A percentile compares a stretch with the other conserved stretches of the same genome.
phyloP scores from a whole-genome alignment of 805 yeast species.

The Dipodascopsis tothii region DNA sequence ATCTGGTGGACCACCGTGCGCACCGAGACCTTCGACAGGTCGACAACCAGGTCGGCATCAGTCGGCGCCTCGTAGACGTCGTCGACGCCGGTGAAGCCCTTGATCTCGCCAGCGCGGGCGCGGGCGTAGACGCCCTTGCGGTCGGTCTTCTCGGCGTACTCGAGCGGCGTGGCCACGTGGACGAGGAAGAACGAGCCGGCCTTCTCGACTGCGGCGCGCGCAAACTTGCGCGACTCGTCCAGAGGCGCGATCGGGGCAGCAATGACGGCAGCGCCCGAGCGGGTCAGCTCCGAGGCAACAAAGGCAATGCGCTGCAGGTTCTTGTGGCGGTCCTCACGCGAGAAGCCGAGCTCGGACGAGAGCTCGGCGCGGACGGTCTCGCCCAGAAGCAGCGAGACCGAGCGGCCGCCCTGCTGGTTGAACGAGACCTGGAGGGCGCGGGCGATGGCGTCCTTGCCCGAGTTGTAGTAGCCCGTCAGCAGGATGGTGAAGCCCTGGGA shows the following conservation, averaged over 20 bases:
- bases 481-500: slow-evolving; percentile 80
- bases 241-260: slow-evolving; percentile 49
- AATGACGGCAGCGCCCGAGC: slow-evolving; percentile 90
- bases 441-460: slow-evolving; percentile 59
- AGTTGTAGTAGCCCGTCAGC: slow-evolving; percentile 51
- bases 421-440: slow-evolving; percentile 83
- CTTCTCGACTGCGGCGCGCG: slow-evolving; percentile 40
- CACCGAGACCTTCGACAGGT: slow-evolving; percentile 48
- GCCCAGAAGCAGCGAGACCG: slow-evolving; percentile 53
- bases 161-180: slow-evolving; percentile 46
- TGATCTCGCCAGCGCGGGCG: slow-evolving; percentile 41
- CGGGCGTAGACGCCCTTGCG: slow-evolving; percentile 45
- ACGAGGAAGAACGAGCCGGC: slow-evolving; percentile 47
- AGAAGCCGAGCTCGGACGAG: slow-evolving; percentile 37
- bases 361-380: slow-evolving; percentile 37
- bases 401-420: slow-evolving; percentile 84
- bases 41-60: slow-evolving; percentile 52
- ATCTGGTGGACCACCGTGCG: slow-evolving; percentile 68
- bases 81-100: slow-evolving; percentile 42
- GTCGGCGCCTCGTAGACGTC: slow-evolving; percentile 43
- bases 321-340: slow-evolving; percentile 35
- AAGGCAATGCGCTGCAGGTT: slow-evolving; percentile 47
- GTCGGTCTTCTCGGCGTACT: slow-evolving; percentile 40
- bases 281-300: slow-evolving; percentile 65
- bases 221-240: slow-evolving; percentile 37